Evolutionary conservation across 257 asterid species (phyloP), one percentile per base, ranked within the genome.

Genomic region (Henckelia pumila): DNA sequence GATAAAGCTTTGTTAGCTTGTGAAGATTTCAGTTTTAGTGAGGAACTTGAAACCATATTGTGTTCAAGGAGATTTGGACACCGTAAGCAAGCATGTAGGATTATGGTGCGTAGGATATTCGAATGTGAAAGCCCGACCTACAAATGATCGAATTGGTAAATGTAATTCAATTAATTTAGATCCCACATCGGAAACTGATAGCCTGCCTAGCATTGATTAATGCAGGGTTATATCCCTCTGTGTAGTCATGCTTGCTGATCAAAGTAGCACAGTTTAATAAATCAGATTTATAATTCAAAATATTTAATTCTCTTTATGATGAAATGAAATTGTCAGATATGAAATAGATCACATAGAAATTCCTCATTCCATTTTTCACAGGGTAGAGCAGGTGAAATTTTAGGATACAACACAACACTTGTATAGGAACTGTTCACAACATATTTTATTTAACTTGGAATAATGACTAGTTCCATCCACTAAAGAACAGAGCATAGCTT

Each of bases 61-160:
- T 74, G 66, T 11, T 76, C 71, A 66, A 67, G 29, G 64, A 90
- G 86, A 73, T 74, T 73, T 33, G 96, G 92, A 77, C 83, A 86
- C 76, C 97, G 84, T 77, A 86, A 74, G 86, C 95, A 90, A 76
- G 97, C 96, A 77, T 75, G 96, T 77, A 80, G 90, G 59, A 86
- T 78, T 47, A 90, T 79, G 35, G 96, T 86, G 69, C 92, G 84
- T 60, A 90, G 94, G 69, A 90, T 84, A 68, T 90, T 90, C 35
- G 96, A 83, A 76, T 90, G 97, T 56, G 97, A 90, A 83, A 90
- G 88, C 33, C 97, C 97, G 78, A 90, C 96, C 97, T 90, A 79
- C 68, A 52, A 49, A 79, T 35, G 49, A 60, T 56, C 29, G 32
- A 35, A 57, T n/a, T 14, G 61, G 24, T 30, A 61, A 61, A 65